These are phyloP conservation scores for Liriodendron chinense DNA, from an alignment of 164 flowering plant species.

Conservation along the genomic window DNA sequence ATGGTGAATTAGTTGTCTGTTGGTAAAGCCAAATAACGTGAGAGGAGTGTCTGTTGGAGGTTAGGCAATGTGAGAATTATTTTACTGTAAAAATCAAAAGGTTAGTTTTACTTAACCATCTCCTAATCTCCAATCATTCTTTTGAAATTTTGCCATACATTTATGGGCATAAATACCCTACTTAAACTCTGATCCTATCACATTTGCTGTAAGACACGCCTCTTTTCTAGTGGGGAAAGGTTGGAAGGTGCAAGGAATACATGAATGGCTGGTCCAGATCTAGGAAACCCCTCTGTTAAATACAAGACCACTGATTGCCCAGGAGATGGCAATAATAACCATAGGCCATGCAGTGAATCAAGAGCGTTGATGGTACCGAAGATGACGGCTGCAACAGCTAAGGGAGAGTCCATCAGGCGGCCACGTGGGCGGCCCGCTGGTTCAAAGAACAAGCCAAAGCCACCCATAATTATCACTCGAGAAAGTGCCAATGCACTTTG, in stretches of 20 bases:
- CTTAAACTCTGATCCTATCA: constrained; percentile 27
- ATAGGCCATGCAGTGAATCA: constrained; percentile 23
- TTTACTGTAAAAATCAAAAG: constrained; percentile 10
- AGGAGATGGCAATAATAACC: constrained; percentile 21
- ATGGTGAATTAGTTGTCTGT: constrained; percentile 25
- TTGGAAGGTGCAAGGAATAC: constrained; percentile 5
- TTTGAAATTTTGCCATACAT: constrained; percentile 22
- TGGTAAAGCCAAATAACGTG: constrained; percentile 62
- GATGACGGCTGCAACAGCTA: constrained; percentile 23
- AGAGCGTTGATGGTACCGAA: constrained; percentile 24
- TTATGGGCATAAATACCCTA: constrained; percentile 25
- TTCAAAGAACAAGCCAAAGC: constrained; percentile 89
- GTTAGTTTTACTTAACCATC: constrained; percentile 58
- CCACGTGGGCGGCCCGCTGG: constrained; percentile 88
- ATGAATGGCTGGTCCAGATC: constrained; percentile 51
- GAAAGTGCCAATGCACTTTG: constrained; percentile 74
- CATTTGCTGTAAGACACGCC: constrained; percentile 5
- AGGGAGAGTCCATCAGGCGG: constrained; percentile 43
- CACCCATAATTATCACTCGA: constrained; percentile 72
- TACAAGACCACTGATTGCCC: constrained; percentile 28
- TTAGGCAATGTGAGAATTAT: constrained; percentile 40
- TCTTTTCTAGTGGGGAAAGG: neutral
- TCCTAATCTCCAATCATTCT: constrained; percentile 50
- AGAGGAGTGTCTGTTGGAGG: constrained; percentile 36
- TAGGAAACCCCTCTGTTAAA: constrained; percentile 23